Evolutionary conservation across 2,329 filamentous ascomycete species (phyloP).

Genomic region (Beauveria sp.): DNA sequence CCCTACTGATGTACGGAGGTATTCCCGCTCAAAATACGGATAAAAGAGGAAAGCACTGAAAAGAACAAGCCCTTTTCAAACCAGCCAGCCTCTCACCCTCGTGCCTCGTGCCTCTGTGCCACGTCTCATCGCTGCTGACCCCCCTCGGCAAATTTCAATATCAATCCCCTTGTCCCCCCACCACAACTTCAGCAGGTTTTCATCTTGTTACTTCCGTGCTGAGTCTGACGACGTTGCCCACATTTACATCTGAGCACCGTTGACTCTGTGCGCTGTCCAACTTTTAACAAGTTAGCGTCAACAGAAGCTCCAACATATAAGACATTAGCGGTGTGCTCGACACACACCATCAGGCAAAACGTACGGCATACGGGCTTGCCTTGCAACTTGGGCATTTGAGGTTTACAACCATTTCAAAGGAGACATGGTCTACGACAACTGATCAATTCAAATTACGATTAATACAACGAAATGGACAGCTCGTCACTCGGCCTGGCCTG

Average conservation of each 20-base stretch:
- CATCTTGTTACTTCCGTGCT: not conserved
- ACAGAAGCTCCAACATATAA: not conserved
- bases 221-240: not conserved
- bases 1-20: not conserved
- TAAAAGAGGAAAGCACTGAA: not conserved
- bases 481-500: conserved; percentile 1
- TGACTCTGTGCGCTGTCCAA: not conserved
- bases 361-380: not conserved
- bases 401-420: not conserved
- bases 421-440: conserved; percentile 3
- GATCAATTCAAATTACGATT: not conserved
- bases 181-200: not conserved
- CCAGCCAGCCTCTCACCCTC: no score
- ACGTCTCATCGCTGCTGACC: conserved; percentile 3
- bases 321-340: conserved; percentile 2
- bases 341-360: not conserved
- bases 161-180: conserved; percentile 4
- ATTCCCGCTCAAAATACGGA: not conserved
- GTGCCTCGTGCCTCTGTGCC: not conserved
- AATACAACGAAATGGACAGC: not conserved
- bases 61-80: conserved; percentile 2
- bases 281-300: not conserved
- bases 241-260: not conserved
- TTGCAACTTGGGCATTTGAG: not conserved
- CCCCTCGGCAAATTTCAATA: conserved; percentile 2